These are phyloP conservation scores for Boletus subcaerulescens DNA, from an alignment of 768 basidiomycete genomes.

Conservation along the genomic window DNA sequence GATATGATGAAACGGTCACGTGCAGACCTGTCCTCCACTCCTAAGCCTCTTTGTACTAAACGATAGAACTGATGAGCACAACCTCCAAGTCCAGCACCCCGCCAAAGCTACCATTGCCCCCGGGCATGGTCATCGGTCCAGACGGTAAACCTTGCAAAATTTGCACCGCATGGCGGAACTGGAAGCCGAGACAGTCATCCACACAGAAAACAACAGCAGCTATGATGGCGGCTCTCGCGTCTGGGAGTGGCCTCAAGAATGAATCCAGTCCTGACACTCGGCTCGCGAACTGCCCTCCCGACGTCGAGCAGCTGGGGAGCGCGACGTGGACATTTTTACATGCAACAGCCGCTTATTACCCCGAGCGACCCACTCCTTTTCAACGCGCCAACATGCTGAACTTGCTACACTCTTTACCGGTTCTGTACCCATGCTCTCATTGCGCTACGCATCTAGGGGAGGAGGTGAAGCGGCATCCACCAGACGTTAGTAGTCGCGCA, in stretches of 20 bases:
- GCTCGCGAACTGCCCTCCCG: constrained; percentile 78
- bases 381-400: constrained; percentile 84
- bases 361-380: constrained; percentile 66
- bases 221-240: constrained; percentile 35
- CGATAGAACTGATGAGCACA: constrained; percentile 8
- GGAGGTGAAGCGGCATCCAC: constrained; percentile 62
- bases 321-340: constrained; percentile 98
- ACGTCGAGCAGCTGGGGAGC: constrained; percentile 83
- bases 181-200: constrained; percentile 46
- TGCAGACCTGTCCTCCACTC: constrained; percentile 2
- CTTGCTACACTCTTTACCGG: constrained; percentile 72
- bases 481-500: constrained; percentile 71
- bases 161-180: constrained; percentile 77
- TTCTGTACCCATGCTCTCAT: constrained; percentile 83
- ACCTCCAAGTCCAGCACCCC: constrained; percentile 6
- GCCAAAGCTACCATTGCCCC: constrained; percentile 45
- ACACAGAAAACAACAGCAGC: constrained; percentile 29
- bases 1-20: constrained; percentile 17
- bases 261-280: constrained; percentile 36
- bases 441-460: constrained; percentile 84
- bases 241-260: constrained; percentile 28
- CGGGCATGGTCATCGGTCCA: constrained; percentile 85
- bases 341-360: constrained; percentile 93
- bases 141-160: constrained; percentile 96
- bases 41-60: background rate